Percentiles rank a stretch among this genome's conserved stretches.
These are phyloP conservation scores for Bipolaris oryzae DNA, from an alignment of 2,329 filamentous ascomycete genomes.

Conservation along the genomic window DNA sequence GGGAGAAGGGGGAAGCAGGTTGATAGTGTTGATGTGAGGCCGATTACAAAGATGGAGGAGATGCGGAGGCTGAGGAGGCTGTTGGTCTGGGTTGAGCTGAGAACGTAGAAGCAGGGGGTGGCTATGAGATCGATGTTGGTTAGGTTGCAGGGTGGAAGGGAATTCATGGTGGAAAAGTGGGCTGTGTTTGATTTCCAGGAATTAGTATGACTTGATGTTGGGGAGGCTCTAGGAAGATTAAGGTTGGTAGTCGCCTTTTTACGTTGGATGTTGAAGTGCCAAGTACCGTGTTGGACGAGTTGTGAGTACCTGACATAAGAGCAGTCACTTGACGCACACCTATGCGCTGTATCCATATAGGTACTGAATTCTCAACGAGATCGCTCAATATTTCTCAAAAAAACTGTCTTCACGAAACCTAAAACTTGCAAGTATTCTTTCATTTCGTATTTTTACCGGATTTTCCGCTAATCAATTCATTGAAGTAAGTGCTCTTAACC, in stretches of 20 bases:
- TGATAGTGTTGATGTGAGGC: conserved; percentile 1
- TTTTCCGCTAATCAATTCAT: neutral
- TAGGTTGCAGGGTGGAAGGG: neutral
- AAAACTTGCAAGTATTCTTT: neutral
- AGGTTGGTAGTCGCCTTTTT: neutral
- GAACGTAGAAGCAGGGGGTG: conserved; percentile 3
- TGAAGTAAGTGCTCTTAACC: neutral
- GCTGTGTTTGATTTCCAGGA: no score
- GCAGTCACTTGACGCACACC: neutral
- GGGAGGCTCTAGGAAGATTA: no score
- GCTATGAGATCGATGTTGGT: conserved; percentile 4
- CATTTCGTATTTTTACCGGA: neutral
- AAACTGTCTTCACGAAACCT: neutral
- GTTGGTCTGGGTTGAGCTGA: conserved; percentile 1
- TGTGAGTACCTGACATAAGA: neutral
- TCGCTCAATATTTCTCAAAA: neutral
- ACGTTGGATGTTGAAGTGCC: neutral
- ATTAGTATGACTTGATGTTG: neutral
- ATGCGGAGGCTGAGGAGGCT: neutral
- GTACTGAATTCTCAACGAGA: neutral
- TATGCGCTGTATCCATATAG: neutral
- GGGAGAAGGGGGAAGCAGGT: conserved; percentile 9
- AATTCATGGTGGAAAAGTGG: neutral
- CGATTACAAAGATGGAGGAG: conserved; percentile 11
- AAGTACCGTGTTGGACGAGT: conserved; percentile 14